phyloP scores from a whole-genome alignment of 1,284 basidiomycete genomes.

The Tylopilus sp. region DNA sequence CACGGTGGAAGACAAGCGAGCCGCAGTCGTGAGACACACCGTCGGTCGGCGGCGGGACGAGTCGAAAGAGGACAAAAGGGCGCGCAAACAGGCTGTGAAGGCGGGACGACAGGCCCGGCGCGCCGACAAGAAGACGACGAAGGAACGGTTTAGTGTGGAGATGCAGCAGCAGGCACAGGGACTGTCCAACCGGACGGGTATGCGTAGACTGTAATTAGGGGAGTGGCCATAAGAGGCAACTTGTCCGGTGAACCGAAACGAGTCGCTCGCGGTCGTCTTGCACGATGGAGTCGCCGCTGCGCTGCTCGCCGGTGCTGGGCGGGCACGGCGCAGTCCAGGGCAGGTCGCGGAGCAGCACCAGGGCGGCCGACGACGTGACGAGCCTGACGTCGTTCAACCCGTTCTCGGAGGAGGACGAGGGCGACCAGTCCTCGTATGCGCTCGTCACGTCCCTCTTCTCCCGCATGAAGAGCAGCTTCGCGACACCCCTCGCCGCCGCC shows the following conservation, averaged over 20 bases:
- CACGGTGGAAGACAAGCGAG: conserved; percentile 34
- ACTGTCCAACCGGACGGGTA: conserved; percentile 37
- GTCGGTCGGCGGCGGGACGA: conserved; percentile 78
- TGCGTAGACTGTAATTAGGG: conserved; percentile 20
- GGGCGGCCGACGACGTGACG: conserved; percentile 62
- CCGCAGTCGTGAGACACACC: conserved; percentile 43
- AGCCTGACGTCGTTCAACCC: conserved; percentile 81
- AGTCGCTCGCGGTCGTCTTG: conserved; percentile 10
- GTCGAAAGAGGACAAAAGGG: conserved; percentile 82
- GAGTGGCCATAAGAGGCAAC: conserved; percentile 17
- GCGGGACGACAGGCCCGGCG: conserved; percentile 74
- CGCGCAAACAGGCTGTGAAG: conserved; percentile 87
- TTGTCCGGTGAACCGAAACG: conserved; percentile 9
- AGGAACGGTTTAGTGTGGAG: conserved; percentile 75
- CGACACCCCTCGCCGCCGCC: conserved; percentile 58
- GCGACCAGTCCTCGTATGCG: conserved; percentile 79
- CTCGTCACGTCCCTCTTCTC: conserved; percentile 75
- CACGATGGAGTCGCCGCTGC: conserved; percentile 33
- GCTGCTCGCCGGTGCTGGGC: conserved; percentile 42
- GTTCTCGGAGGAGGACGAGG: conserved; percentile 82
- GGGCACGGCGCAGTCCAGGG: conserved; percentile 45
- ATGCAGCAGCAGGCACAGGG: conserved; percentile 68
- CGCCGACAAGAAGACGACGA: conserved; percentile 77
- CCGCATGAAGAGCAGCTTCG: conserved; percentile 72
- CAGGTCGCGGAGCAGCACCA: conserved; percentile 62